Percentiles rank a stretch among this genome's conserved stretches.
Evolutionary conservation across 371 early-diverging fungal genomes (phyloP).

Genomic region (Apophysomyces trapeziformis): DNA sequence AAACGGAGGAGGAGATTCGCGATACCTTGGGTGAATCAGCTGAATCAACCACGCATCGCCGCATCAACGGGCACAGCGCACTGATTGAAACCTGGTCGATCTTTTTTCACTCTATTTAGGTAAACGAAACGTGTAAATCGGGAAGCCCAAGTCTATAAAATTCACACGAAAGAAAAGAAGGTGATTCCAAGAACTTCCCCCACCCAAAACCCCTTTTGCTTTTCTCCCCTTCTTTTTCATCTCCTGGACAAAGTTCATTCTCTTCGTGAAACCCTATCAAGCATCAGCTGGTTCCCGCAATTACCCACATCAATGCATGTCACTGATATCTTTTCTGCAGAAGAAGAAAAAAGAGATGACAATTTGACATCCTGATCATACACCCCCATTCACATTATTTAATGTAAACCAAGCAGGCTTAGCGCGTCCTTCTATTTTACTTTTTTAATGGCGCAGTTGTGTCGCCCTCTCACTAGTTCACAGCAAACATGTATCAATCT

Average conservation of each 20-base stretch:
- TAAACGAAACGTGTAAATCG: not conserved
- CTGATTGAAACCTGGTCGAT: conserved; percentile 7
- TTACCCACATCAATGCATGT: too few relatives aligned
- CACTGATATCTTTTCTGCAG: too few relatives aligned
- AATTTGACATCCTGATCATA: not conserved
- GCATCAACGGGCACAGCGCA: conserved; percentile 1
- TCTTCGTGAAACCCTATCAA: too few relatives aligned
- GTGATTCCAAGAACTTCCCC: not conserved
- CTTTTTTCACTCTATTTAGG: not conserved
- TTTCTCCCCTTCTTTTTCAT: not conserved
- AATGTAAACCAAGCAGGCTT: not conserved
- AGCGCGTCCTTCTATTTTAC: not conserved
- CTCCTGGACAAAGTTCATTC: not conserved
- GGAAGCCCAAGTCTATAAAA: not conserved
- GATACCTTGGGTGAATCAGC: not conserved
- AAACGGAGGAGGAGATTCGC: not conserved
- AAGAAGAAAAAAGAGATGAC: not conserved
- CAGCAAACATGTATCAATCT: not conserved
- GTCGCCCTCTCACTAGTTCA: not conserved
- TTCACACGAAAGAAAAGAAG: not conserved
- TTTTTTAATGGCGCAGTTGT: conserved; percentile 2
- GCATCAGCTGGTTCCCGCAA: too few relatives aligned
- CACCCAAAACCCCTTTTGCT: not conserved
- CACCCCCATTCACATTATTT: not conserved
- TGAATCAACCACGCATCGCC: conserved; percentile 6